Conservation (phyloP, 306 rosid species). For the Carpinus viminea region DNA sequence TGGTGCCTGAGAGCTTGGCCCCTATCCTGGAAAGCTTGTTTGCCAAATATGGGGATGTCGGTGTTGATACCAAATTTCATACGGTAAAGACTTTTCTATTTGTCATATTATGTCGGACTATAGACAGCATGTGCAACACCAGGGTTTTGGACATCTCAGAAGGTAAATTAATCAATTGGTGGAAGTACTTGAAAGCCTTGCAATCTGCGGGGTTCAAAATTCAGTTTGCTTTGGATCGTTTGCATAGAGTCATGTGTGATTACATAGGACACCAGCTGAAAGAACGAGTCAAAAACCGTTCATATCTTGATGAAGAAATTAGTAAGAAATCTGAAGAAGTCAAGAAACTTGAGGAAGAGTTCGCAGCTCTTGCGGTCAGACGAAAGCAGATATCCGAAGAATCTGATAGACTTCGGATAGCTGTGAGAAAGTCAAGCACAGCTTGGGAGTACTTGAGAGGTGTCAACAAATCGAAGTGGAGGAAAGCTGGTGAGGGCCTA, state of each 20-base stretch:
- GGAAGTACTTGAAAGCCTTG: neutral
- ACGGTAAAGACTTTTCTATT: neutral
- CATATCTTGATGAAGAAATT: neutral
- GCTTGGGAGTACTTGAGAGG: neutral
- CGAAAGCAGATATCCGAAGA: neutral
- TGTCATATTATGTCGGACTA: constrained; percentile 1
- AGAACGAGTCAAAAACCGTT: neutral
- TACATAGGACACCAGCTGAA: neutral
- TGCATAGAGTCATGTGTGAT: neutral
- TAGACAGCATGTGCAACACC: neutral
- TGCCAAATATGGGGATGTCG: neutral
- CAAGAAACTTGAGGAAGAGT: neutral
- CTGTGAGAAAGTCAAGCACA: neutral
- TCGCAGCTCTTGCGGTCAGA: neutral
- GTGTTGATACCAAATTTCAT: neutral
- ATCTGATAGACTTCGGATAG: too few relatives aligned
- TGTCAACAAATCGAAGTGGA: neutral
- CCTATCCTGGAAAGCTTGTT: neutral
- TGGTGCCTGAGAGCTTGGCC: neutral
- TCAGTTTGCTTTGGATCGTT: neutral
- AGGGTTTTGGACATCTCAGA: neutral
- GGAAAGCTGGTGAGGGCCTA: neutral
- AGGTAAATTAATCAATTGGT: neutral
- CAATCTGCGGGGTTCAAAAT: neutral
- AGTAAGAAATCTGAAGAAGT: neutral